Conservation (phyloP, 352 stramenopile species). For the Globisporangium orthogonon region DNA sequence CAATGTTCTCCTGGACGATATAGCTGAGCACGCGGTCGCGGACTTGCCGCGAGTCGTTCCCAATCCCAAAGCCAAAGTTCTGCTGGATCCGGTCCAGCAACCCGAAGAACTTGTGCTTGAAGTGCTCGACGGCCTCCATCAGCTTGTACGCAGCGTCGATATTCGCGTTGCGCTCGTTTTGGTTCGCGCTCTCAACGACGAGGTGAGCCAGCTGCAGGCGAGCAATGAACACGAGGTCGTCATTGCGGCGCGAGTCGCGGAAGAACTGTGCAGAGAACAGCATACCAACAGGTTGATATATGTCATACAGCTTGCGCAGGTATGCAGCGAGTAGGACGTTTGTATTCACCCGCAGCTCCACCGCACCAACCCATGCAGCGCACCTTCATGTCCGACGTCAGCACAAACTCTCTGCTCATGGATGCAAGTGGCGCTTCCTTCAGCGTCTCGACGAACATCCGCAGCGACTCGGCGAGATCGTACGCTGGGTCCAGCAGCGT, state of each 20-base stretch:
- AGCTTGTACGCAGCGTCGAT: constrained; percentile 35
- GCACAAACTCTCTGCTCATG: constrained; percentile 58
- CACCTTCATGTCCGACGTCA: constrained; percentile 52
- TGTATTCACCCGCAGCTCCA: not conserved
- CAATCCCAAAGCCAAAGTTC: constrained; percentile 30
- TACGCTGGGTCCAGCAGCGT: constrained; percentile 47
- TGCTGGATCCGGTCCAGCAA: constrained; percentile 35
- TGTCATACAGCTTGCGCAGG: not conserved
- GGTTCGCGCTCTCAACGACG: constrained; percentile 22
- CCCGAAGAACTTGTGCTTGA: constrained; percentile 32
- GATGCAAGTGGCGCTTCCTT: constrained; percentile 27
- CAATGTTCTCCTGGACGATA: constrained; percentile 31
- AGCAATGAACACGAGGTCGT: constrained; percentile 16
- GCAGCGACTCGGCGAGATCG: constrained; percentile 50
- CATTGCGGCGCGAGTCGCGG: constrained; percentile 22
- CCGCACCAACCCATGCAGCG: not conserved
- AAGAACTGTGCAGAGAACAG: constrained; percentile 31
- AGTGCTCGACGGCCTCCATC: constrained; percentile 27
- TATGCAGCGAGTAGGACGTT: not conserved
- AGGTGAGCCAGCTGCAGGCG: constrained; percentile 37
- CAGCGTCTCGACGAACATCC: constrained; percentile 33
- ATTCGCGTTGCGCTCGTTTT: constrained; percentile 40
- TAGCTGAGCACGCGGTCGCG: constrained; percentile 44
- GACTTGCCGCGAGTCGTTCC: constrained; percentile 34
- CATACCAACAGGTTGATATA: not conserved